Conservation (phyloP, 768 basidiomycete genomes). For the Tephrocybe sp. region DNA sequence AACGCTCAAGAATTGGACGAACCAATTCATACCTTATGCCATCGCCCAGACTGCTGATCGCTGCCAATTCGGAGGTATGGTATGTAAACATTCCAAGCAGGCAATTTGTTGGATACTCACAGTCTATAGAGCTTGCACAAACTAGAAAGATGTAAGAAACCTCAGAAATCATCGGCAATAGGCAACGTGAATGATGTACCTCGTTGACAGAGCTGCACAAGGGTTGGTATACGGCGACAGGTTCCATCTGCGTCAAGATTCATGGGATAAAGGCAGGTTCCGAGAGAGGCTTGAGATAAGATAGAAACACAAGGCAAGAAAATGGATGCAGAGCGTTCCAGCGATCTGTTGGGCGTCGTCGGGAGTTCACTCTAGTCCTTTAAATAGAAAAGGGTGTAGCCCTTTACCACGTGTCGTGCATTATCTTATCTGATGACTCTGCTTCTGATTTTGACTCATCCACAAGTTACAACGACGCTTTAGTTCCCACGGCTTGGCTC, state of each 20-base stretch:
- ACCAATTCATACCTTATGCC: conserved; percentile 63
- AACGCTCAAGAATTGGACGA: conserved; percentile 73
- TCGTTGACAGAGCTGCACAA: conserved; percentile 72
- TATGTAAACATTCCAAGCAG: conserved; percentile 3
- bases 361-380: no score
- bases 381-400: no score
- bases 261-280: conserved; percentile 22
- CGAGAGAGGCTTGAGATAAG: neutral
- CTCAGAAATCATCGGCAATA: conserved; percentile 12
- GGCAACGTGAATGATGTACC: conserved; percentile 35
- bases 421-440: no score
- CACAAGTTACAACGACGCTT: no score
- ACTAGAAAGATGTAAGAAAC: conserved; percentile 36
- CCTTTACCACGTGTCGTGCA: no score
- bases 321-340: neutral
- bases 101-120: conserved; percentile 36
- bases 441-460: no score
- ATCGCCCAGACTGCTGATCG: conserved; percentile 63
- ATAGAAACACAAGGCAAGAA: neutral
- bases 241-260: conserved; percentile 31
- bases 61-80: conserved; percentile 33
- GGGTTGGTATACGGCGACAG: conserved; percentile 52
- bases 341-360: conserved; percentile 4
- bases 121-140: conserved; percentile 57
- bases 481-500: no score